Evolutionary conservation across 768 basidiomycete genomes (phyloP).

Genomic region (Sistotremastrum niveocremeum): DNA sequence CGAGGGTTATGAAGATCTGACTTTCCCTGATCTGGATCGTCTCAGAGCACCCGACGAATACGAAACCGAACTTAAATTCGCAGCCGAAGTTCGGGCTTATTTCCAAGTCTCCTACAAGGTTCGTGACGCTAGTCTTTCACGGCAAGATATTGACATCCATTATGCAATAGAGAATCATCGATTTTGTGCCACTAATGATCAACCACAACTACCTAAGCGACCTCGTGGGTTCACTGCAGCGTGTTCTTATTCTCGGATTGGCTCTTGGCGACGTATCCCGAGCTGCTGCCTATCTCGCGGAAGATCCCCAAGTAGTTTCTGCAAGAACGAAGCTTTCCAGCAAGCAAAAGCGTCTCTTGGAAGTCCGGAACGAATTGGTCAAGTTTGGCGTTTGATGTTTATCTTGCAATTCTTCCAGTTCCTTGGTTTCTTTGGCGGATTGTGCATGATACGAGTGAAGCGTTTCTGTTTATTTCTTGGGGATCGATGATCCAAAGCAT

Average conservation of each 20-base stretch:
- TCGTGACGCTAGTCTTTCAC: neutral
- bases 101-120: slow-evolving; percentile 44
- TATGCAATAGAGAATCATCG: slow-evolving; percentile 35
- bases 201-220: slow-evolving; percentile 16
- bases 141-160: neutral
- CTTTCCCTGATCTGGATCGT: slow-evolving; percentile 19
- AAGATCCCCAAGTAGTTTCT: slow-evolving; percentile 20
- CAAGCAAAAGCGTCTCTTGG: slow-evolving; percentile 23
- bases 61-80: slow-evolving; percentile 33
- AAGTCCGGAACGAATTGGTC: slow-evolving; percentile 24
- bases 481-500: too few relatives aligned
- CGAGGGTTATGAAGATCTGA: slow-evolving; percentile 14
- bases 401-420: too few relatives aligned
- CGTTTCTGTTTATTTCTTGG: too few relatives aligned
- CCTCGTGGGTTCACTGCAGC: too few relatives aligned
- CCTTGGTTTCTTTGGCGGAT: too few relatives aligned
- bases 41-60: slow-evolving; percentile 22
- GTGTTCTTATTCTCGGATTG: too few relatives aligned
- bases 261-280: neutral
- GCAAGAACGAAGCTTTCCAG: slow-evolving; percentile 15
- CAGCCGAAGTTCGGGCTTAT: slow-evolving; percentile 43
- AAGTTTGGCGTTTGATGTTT: slow-evolving; percentile 11
- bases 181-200: slow-evolving; percentile 36
- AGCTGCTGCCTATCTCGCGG: slow-evolving; percentile 25
- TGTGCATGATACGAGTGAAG: too few relatives aligned